Conservation (phyloP, 2,329 filamentous ascomycete genomes). For the Mycocentrospora acerina region DNA sequence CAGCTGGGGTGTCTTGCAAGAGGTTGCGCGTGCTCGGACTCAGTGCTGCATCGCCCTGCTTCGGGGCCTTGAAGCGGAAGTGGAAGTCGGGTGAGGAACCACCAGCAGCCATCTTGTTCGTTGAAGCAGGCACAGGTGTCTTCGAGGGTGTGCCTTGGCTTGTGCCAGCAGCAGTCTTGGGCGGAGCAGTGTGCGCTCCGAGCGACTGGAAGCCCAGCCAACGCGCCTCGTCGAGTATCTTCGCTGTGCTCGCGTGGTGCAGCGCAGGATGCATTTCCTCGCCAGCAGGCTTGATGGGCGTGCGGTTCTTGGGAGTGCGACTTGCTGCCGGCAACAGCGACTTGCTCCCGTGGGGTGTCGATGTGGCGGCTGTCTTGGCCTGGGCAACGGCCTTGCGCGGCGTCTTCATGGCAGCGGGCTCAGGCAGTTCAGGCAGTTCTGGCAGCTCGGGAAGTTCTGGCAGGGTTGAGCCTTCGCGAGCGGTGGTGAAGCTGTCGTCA, state of each 20-base stretch:
- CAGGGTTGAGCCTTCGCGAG: conserved; percentile 16
- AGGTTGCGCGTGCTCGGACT: conserved; percentile 63
- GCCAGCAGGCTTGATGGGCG: conserved; percentile 67
- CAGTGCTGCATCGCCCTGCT: conserved; percentile 56
- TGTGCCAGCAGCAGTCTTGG: conserved; percentile 46
- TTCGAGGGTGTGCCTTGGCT: conserved; percentile 67
- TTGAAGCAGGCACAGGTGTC: conserved; percentile 30
- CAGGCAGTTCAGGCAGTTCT: conserved; percentile 22
- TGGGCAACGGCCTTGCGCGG: conserved; percentile 28
- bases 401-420: conserved; percentile 21
- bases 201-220: conserved; percentile 76
- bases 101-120: conserved; percentile 11
- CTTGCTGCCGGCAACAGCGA: conserved; percentile 20
- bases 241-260: conserved; percentile 71
- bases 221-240: conserved; percentile 75
- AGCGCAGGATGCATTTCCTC: conserved; percentile 93
- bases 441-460: conserved; percentile 23
- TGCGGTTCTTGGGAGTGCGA: conserved; percentile 60
- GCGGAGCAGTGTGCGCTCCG: conserved; percentile 56
- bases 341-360: conserved; percentile 47
- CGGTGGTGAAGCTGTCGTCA: conserved; percentile 31
- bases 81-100: conserved; percentile 63
- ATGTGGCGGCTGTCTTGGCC: conserved; percentile 42
- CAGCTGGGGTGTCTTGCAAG: conserved; percentile 68
- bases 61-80: conserved; percentile 62